Percentiles rank a stretch among this genome's conserved stretches.
phyloP scores from a whole-genome alignment of 2,329 filamentous ascomycete genomes.

The Diaporthe sp. region DNA sequence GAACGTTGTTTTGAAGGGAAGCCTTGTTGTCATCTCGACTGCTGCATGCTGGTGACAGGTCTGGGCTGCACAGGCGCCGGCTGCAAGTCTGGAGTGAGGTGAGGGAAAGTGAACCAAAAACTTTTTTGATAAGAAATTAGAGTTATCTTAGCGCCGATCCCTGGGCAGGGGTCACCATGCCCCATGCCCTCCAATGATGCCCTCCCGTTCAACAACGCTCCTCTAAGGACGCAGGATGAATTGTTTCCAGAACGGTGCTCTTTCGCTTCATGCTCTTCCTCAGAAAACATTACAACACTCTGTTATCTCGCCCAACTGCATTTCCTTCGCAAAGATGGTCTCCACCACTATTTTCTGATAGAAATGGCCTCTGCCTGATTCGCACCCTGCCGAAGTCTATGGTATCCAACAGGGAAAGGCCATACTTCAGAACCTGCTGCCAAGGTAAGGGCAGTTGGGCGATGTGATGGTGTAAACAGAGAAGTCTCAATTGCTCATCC shows the following conservation, averaged over 20 bases:
- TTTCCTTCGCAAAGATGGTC: not conserved
- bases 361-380: too few species aligned
- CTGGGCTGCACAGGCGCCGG: constrained; percentile 36
- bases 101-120: constrained; percentile 27
- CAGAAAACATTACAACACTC: not conserved
- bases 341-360: not conserved
- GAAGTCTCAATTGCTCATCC: too few species aligned
- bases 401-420: too few species aligned
- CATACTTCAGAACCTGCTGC: too few species aligned
- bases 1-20: constrained; percentile 86
- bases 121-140: constrained; percentile 44
- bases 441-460: too few species aligned
- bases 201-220: not conserved
- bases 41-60: constrained; percentile 28
- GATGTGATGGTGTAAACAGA: too few species aligned
- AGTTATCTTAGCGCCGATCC: constrained; percentile 50
- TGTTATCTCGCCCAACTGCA: not conserved
- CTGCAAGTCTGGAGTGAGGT: constrained; percentile 35
- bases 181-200: not conserved
- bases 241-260: not conserved
- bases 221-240: not conserved
- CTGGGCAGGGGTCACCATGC: constrained; percentile 9
- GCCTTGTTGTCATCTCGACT: constrained; percentile 67
- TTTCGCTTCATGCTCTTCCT: not conserved
- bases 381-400: too few species aligned